Base-by-base conservation (phyloP, 2,329 filamentous ascomycete species). In the Dothideomycetes sp. region DNA sequence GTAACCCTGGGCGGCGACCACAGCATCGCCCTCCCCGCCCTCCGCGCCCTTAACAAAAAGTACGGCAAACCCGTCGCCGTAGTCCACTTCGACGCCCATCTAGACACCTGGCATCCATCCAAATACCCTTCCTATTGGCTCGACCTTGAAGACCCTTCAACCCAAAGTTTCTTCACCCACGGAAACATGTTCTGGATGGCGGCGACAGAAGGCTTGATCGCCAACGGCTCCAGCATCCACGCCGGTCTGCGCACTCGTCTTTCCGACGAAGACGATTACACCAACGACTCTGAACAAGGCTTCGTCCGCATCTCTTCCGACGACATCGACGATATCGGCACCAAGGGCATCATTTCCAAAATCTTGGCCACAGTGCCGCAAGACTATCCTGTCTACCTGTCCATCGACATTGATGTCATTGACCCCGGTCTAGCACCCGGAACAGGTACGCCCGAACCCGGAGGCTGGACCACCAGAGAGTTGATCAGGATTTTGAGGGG, bases 111-210 rank as follows among this genome's bases (percentile, higher is more conserved):
- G 84, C 80, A 89, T 57, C 84, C 85, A 2, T 74, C 70, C 17
- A 81, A 84, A 51, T 94, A 93, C 61, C 83, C 84, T 0, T 79
- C 74, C 12, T 77, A 79, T 41, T 94, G 87, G 87, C 58, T 70
- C 10, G 64, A 70, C 43, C 51, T 58, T 2, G 54, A 60, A 13
- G 62, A 68, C 39, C 61, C 68, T 5, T 73, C 71, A 3, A 71
- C 76, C 45, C 82, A 85, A 59, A 73, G 76, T 2, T 74, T 80
- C 51, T 91, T 93, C 66, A 94, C 80, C 55, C 87, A 94, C 61
- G 87, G 88, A 4, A 84, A 77, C 50, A 91, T 94, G 79, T 94
- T 94, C 70, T 89, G 85, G 82, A 74, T 89, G 50, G 87, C 87
- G 5, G 79, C 80, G 34, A 78, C 79, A 20, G 87, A 94, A 59